phyloP scores from a whole-genome alignment of 805 yeast genomes.

The Candida bentonensis region DNA sequence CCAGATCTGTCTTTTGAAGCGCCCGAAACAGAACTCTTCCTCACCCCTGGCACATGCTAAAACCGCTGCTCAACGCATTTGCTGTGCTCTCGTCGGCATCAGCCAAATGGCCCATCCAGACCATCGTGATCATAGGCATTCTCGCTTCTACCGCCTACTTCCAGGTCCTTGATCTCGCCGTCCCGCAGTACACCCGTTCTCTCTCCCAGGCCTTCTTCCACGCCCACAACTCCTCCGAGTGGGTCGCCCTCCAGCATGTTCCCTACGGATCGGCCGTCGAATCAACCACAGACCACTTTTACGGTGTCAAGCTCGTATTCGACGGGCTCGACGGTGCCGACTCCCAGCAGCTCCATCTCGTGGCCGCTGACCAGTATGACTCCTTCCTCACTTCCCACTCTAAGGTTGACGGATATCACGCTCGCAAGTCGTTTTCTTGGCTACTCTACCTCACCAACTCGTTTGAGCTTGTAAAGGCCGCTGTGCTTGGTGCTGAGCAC shows the following conservation, averaged over 20 bases:
- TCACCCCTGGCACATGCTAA: background rate
- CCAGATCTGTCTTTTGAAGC: no score
- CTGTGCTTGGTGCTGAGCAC: constrained; percentile 54
- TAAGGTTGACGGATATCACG: constrained; percentile 11
- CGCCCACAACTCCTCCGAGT: constrained; percentile 12
- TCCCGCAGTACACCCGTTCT: constrained; percentile 5
- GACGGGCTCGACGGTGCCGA: constrained; percentile 3
- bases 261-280: constrained; percentile 5
- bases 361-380: constrained; percentile 9
- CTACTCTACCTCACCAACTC: constrained; percentile 22
- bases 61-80: constrained; percentile 12
- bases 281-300: constrained; percentile 5
- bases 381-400: constrained; percentile 25
- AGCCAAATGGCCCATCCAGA: constrained; percentile 78
- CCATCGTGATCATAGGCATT: constrained; percentile 55
- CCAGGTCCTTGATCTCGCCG: constrained; percentile 33
- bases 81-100: constrained; percentile 40
- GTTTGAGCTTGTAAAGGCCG: constrained; percentile 18
- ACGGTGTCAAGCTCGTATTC: constrained; percentile 12
- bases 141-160: constrained; percentile 72
- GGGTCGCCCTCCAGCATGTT: constrained; percentile 5
- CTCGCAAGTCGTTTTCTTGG: constrained; percentile 21
- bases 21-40: no score
- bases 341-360: constrained; percentile 1
- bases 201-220: background rate